phyloP scores from a whole-genome alignment of 2,329 filamentous ascomycete genomes.

The Penicillium sp. region DNA sequence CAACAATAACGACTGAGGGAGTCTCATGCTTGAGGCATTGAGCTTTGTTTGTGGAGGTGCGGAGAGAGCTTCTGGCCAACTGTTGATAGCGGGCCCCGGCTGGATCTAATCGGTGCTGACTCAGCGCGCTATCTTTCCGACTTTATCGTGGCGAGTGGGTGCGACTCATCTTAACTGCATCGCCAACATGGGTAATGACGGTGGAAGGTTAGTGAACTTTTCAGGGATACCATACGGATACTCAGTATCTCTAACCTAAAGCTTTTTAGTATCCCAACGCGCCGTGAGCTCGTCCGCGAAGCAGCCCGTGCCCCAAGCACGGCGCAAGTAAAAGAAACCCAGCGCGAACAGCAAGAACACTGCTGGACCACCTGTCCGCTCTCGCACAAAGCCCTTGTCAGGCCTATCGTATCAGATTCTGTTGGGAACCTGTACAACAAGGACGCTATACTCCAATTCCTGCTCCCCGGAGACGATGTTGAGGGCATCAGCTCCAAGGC shows the following conservation, averaged over 20 bases:
- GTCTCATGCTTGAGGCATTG: constrained; percentile 43
- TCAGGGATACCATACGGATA: not conserved
- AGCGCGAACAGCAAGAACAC: constrained; percentile 80
- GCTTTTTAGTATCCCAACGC: constrained; percentile 72
- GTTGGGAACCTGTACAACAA: constrained; percentile 90
- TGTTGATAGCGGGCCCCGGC: constrained; percentile 30
- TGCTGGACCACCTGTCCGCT: constrained; percentile 85
- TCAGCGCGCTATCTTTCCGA: constrained; percentile 29
- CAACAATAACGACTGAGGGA: constrained; percentile 36
- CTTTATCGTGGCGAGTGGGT: constrained; percentile 18
- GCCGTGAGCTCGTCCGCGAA: constrained; percentile 93
- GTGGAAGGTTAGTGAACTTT: constrained; percentile 62
- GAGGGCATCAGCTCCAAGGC: constrained; percentile 54
- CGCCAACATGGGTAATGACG: constrained; percentile 86
- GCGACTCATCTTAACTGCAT: constrained; percentile 2
- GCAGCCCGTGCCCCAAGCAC: constrained; percentile 79
- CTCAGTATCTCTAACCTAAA: constrained; percentile 1
- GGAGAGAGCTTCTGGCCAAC: constrained; percentile 42
- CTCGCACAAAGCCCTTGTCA: constrained; percentile 71
- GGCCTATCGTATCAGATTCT: constrained; percentile 79
- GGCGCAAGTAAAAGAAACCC: constrained; percentile 83
- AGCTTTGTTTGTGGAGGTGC: constrained; percentile 28
- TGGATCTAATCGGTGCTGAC: constrained; percentile 33
- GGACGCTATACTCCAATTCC: constrained; percentile 74
- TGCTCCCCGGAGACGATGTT: constrained; percentile 57